These are phyloP conservation scores for Plectosphaerella sp. DNA, from an alignment of 2,329 filamentous ascomycete species.

Conservation along the genomic window DNA sequence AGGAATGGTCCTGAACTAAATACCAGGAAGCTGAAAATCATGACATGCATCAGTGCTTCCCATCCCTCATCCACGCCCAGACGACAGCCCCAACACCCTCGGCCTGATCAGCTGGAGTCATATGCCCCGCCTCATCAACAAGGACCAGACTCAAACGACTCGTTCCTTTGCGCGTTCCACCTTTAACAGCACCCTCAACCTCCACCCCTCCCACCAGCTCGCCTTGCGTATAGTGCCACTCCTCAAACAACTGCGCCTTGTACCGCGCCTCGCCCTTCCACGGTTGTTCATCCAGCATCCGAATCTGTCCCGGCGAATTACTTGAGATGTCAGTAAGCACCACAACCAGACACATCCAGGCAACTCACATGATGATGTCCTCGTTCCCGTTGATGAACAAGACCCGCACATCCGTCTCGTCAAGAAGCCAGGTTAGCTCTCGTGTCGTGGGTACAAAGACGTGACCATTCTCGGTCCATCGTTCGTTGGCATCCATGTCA, in stretches of 20 bases:
- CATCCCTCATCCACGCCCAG: not conserved
- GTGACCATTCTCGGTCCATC: not conserved
- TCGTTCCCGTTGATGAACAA: constrained; percentile 8
- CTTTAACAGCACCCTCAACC: not conserved
- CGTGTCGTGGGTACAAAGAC: not conserved
- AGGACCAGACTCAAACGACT: not conserved
- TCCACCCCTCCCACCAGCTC: not conserved
- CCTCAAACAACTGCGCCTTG: not conserved
- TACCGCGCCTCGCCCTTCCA: not conserved
- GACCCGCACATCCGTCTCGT: constrained; percentile 1
- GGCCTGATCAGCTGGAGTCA: constrained; percentile 2
- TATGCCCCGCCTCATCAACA: constrained; percentile 6
- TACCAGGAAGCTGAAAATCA: no score
- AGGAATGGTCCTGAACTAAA: no score
- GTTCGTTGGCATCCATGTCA: not conserved
- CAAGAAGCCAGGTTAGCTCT: constrained; percentile 3
- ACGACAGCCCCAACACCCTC: not conserved
- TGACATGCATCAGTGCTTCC: no score
- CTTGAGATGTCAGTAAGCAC: not conserved
- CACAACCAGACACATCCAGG: not conserved
- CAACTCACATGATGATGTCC: constrained; percentile 2
- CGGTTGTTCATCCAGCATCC: not conserved
- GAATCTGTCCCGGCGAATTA: not conserved
- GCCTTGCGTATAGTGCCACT: not conserved
- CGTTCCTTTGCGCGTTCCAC: not conserved